Evolutionary conservation across 208 protist genomes (phyloP).

Genomic region (Crithidia fasciculata): DNA sequence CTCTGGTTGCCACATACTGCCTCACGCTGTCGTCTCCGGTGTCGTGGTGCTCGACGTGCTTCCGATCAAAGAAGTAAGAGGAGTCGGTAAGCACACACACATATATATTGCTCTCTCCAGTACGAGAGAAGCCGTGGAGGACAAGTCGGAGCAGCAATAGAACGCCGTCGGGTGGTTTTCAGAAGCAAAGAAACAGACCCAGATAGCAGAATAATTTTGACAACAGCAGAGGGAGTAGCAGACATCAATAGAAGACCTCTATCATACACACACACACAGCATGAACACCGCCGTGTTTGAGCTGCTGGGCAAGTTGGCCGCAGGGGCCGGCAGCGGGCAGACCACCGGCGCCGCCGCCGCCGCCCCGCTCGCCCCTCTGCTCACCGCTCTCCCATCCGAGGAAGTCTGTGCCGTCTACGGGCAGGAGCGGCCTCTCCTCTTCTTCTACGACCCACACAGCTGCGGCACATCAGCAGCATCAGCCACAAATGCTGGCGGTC

Average conservation of each 20-base stretch:
- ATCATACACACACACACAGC: not conserved
- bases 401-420: constrained; percentile 21
- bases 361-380: constrained; percentile 5
- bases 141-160: too few relatives aligned
- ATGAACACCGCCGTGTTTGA: constrained; percentile 33
- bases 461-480: not conserved
- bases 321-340: not conserved
- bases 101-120: too few relatives aligned
- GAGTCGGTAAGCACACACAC: too few relatives aligned
- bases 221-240: too few relatives aligned
- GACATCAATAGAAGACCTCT: too few relatives aligned
- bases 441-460: constrained; percentile 22
- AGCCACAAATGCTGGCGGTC: constrained; percentile 4
- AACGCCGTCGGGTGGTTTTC: too few relatives aligned
- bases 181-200: not conserved
- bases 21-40: too few relatives aligned
- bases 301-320: constrained; percentile 19
- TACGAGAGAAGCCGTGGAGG: too few relatives aligned
- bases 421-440: constrained; percentile 24
- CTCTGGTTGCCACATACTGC: too few relatives aligned
- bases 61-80: too few relatives aligned
- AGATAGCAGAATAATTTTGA: not conserved
- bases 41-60: too few relatives aligned
- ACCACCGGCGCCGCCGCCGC: not conserved
- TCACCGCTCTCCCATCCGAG: constrained; percentile 20